Evolutionary conservation across 306 rosid species (phyloP).

Genomic region (Sophora flavescens): DNA sequence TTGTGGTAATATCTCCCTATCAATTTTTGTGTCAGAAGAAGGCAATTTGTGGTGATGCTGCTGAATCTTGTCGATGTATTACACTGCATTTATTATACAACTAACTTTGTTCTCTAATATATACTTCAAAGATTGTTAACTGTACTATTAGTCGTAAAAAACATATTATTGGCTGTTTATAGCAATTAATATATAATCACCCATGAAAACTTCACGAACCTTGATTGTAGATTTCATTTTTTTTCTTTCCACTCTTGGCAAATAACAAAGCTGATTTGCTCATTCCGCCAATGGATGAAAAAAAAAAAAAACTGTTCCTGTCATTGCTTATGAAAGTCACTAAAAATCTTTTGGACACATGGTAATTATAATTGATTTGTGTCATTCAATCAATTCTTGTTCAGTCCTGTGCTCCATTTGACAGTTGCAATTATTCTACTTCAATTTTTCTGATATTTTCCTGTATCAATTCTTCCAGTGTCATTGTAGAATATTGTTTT

Average conservation of each 20-base stretch:
- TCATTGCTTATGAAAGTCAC: constrained; percentile 32
- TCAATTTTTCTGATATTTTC: neutral
- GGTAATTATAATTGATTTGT: neutral
- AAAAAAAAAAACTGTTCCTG: constrained; percentile 20
- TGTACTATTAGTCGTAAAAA: constrained; percentile 23
- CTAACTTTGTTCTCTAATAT: constrained; percentile 12
- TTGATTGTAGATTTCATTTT: constrained; percentile 5
- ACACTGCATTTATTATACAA: neutral
- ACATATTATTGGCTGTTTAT: constrained; percentile 7
- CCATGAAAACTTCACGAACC: constrained; percentile 10
- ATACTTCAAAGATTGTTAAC: neutral
- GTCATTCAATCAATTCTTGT: constrained; percentile 27
- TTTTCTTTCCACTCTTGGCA: neutral
- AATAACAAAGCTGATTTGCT: constrained; percentile 5
- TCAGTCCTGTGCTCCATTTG: constrained; percentile 16
- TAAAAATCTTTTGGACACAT: neutral
- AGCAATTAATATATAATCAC: neutral
- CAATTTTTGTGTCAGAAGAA: constrained; percentile 30
- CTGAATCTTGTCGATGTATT: constrained; percentile 30
- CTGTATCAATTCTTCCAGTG: constrained; percentile 15
- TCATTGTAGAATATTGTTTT: constrained; percentile 22
- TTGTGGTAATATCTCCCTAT: constrained; percentile 11
- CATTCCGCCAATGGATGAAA: constrained; percentile 22
- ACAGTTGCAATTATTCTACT: constrained; percentile 15
- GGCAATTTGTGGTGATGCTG: constrained; percentile 20